Evolutionary conservation across 192 early-diverging fungal genomes (phyloP), one percentile per base, ranked within the genome.

Genomic region (Geranomyces variabilis): DNA sequence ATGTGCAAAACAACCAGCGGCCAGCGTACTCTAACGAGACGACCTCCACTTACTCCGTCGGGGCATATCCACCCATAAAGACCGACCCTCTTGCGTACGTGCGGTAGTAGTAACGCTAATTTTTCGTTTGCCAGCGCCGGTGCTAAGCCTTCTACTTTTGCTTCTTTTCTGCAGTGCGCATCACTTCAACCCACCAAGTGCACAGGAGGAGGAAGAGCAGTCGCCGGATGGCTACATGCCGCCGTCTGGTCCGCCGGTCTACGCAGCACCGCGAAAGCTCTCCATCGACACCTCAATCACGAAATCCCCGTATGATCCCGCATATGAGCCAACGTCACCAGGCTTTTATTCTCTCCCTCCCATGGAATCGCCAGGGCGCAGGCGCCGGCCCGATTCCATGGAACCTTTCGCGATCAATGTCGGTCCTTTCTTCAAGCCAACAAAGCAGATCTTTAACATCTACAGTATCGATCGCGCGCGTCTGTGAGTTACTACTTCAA

Each of bases 401-500:
- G 70, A 47, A 14, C 62, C 70, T 1, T 64, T 33, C 48, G 7
- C 70, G 2, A 41, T 73, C 51, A 73, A 51, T 53, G 79, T 86
- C 9, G 86, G 85, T 19, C 90, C 90, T 7, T 90, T 89, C 61
- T 95, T 95, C 65, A 85, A 79, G 43, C 72, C 80, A 0, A 90
- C 89, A 10, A 81, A 83, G 49, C 92, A 93, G 48, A 59, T 82
- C n/a, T 76, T 83, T 56, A 85, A 85, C n/a, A 63, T 95, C 1
- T 83, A 77, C 75, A 89, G 83, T 64, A 84, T 88, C 68, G 90
- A 92, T 64, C 79, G 80, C 19, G 47, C 57, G 3, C 34, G 60
- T 45, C 19, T 69, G 55, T 69, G 24, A 59, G 63, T 60, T 69
- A 22, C 29, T 60, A 10, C 24, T 28, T 57, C 19, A 12, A 19